Conservation (phyloP, 495 filamentous ascomycete species). For the Opeltia flavorubescens region DNA sequence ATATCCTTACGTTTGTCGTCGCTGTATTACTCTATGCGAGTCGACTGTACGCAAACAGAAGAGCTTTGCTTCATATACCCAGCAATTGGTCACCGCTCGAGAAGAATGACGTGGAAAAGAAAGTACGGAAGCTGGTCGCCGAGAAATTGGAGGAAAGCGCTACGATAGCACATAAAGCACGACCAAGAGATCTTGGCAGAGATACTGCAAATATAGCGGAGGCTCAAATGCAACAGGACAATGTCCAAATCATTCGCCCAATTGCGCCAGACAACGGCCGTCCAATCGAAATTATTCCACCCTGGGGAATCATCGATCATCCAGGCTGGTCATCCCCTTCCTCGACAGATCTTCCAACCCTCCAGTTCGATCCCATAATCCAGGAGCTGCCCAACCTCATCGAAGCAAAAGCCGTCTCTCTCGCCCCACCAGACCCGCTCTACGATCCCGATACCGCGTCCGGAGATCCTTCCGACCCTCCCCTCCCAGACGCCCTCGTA, state of each 20-base stretch:
- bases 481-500: slow-evolving; percentile 42
- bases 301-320: slow-evolving; percentile 74
- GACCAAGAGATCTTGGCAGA: slow-evolving; percentile 41
- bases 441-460: slow-evolving; percentile 13
- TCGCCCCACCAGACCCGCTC: slow-evolving; percentile 52
- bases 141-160: slow-evolving; percentile 60
- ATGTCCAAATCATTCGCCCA: slow-evolving; percentile 10
- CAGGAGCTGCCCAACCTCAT: slow-evolving; percentile 80
- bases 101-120: slow-evolving; percentile 46
- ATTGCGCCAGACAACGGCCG: slow-evolving; percentile 3
- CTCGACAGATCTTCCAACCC: slow-evolving; percentile 56
- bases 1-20: slow-evolving; percentile 58
- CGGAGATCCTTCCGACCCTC: slow-evolving; percentile 22
- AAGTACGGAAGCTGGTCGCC: slow-evolving; percentile 59
- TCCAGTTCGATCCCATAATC: slow-evolving; percentile 72
- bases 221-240: slow-evolving; percentile 1
- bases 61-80: slow-evolving; percentile 65
- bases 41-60: slow-evolving; percentile 79
- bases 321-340: slow-evolving; percentile 78
- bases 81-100: slow-evolving; percentile 72
- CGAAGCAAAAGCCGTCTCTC: slow-evolving; percentile 78
- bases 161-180: slow-evolving; percentile 62
- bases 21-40: slow-evolving; percentile 66
- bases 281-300: slow-evolving; percentile 13
- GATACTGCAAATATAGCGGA: slow-evolving; percentile 10